Evolutionary conservation across 768 basidiomycete genomes (phyloP).

Genomic region (Russula compacta): DNA sequence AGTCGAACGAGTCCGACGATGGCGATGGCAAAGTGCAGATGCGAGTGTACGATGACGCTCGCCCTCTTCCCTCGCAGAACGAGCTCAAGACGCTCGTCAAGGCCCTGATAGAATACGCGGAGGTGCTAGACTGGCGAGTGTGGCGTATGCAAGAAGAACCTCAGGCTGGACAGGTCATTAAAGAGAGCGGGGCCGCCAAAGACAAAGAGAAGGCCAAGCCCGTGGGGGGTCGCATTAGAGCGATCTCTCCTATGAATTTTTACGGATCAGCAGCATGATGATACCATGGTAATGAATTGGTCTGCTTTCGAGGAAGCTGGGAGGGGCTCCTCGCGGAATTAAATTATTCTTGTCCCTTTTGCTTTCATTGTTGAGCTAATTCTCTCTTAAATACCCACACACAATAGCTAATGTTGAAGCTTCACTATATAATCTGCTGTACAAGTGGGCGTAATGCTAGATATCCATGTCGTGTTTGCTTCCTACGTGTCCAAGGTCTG

Average conservation of each 20-base stretch:
- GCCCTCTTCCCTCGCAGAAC: slow-evolving; percentile 22
- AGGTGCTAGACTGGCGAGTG: slow-evolving; percentile 50
- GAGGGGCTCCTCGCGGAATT: background rate
- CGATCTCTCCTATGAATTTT: slow-evolving; percentile 7
- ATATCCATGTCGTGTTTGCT: background rate
- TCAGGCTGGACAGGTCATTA: background rate
- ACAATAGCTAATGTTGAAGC: background rate
- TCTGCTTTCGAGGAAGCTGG: background rate
- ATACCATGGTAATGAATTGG: background rate
- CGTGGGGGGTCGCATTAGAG: background rate
- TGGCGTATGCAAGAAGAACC: slow-evolving; percentile 28
- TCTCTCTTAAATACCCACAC: background rate
- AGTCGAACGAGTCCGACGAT: background rate
- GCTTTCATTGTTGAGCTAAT: background rate
- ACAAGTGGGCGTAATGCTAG: background rate
- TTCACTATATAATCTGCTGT: slow-evolving; percentile 5
- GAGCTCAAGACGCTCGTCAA: slow-evolving; percentile 41
- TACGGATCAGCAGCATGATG: background rate
- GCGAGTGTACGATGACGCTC: slow-evolving; percentile 12
- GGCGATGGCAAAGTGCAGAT: slow-evolving; percentile 10
- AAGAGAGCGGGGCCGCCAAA: slow-evolving; percentile 5
- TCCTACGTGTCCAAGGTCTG: slow-evolving; percentile 23
- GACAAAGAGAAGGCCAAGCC: slow-evolving; percentile 10
- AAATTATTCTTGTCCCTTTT: slow-evolving; percentile 2
- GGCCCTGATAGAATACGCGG: slow-evolving; percentile 50